phyloP scores from a whole-genome alignment of 1,284 basidiomycete genomes.

The Ustilago tritici region DNA sequence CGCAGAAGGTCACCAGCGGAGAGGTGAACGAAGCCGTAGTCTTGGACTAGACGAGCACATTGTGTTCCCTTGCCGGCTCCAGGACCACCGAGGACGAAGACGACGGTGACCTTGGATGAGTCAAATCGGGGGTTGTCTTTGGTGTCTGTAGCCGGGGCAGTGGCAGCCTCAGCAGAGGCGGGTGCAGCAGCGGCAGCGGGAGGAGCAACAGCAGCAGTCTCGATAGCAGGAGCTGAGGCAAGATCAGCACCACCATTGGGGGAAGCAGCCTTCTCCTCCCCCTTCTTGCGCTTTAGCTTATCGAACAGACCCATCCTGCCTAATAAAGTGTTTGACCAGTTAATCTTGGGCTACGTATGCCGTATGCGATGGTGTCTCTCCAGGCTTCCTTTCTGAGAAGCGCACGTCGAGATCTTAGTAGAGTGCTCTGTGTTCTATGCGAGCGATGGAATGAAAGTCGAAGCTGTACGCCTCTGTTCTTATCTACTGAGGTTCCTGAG shows the following conservation, averaged over 20 bases:
- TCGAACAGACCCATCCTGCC: constrained; percentile 56
- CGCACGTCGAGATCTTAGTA: neutral
- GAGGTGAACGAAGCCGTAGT: constrained; percentile 92
- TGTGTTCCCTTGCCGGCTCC: constrained; percentile 99
- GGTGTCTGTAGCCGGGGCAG: neutral
- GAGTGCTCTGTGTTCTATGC: neutral
- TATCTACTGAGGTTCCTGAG: constrained; percentile 46
- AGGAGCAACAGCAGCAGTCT: constrained; percentile 2
- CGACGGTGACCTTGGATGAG: constrained; percentile 81
- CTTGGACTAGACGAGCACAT: constrained; percentile 85
- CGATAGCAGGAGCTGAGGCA: constrained; percentile 9
- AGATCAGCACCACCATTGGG: constrained; percentile 6
- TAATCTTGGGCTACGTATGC: constrained; percentile 47
- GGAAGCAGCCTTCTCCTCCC: constrained; percentile 13
- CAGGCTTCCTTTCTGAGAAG: constrained; percentile 14
- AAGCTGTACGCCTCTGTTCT: neutral
- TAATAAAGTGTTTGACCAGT: constrained; percentile 49
- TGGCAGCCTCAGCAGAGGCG: neutral
- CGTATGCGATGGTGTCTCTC: constrained; percentile 22
- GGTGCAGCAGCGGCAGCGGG: neutral
- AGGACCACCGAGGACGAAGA: constrained; percentile 97
- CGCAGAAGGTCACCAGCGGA: constrained; percentile 97
- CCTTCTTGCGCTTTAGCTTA: constrained; percentile 49
- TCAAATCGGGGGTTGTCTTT: constrained; percentile 75
- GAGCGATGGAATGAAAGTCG: constrained; percentile 4